phyloP scores from a whole-genome alignment of 1,284 basidiomycete species.

The Sanghuangporus sanghuang region DNA sequence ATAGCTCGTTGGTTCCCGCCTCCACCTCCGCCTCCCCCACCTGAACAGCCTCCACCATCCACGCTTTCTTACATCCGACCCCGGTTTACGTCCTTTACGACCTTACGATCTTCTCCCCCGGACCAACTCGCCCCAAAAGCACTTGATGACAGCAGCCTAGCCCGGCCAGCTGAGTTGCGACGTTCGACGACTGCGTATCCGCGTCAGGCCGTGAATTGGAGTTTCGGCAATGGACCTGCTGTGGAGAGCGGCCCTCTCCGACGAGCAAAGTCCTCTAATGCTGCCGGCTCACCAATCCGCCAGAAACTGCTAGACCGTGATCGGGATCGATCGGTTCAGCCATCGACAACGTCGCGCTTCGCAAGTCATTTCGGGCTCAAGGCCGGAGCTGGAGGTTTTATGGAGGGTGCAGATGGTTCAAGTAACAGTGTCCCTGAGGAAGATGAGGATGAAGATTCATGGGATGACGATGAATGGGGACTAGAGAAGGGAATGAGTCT shows the following conservation, averaged over 20 bases:
- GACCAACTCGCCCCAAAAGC: constrained; percentile 34
- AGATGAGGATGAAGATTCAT: constrained; percentile 39
- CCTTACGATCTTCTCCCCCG: constrained; percentile 55
- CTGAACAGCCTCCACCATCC: constrained; percentile 51
- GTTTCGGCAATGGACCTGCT: constrained; percentile 9
- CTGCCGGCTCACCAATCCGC: constrained; percentile 7
- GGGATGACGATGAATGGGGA: constrained; percentile 69
- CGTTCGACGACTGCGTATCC: constrained; percentile 28
- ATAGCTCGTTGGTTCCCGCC: constrained; percentile 82
- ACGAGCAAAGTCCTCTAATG: constrained; percentile 17
- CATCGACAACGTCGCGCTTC: constrained; percentile 41
- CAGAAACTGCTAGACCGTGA: constrained; percentile 12
- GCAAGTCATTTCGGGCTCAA: constrained; percentile 44
- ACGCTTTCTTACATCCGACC: constrained; percentile 82
- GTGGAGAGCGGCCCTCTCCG: constrained; percentile 3
- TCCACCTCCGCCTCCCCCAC: constrained; percentile 57
- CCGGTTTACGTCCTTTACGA: constrained; percentile 76
- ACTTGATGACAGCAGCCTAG: constrained; percentile 36
- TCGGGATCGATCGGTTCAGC: constrained; percentile 4
- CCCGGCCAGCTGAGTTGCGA: constrained; percentile 47
- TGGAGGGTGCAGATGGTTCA: constrained; percentile 51
- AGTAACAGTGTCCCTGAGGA: constrained; percentile 65
- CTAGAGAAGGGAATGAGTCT: constrained; percentile 76
- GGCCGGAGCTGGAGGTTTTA: constrained; percentile 39
- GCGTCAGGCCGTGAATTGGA: constrained; percentile 7